Conservation (phyloP, 805 yeast species). For the Kluyveromyces lactis region DNA sequence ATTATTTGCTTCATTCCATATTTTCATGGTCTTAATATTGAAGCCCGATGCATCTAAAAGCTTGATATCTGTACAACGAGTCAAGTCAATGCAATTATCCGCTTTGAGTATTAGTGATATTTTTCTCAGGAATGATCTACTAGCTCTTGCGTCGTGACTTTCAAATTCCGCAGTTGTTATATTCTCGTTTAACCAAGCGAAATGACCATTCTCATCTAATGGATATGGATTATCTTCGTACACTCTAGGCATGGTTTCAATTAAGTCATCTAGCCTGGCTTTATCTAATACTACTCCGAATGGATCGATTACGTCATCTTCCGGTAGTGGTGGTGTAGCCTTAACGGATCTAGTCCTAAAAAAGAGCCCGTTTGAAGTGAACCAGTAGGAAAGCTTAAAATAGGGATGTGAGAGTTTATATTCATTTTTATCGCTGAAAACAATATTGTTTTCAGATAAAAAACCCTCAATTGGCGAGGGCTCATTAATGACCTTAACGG, state of each 20-base stretch:
- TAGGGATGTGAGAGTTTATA: constrained; percentile 33
- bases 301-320: constrained; percentile 13
- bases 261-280: constrained; percentile 14
- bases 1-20: constrained; percentile 17
- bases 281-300: constrained; percentile 25
- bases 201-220: constrained; percentile 40
- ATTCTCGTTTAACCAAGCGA: constrained; percentile 51
- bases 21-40: constrained; percentile 28
- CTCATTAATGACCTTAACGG: constrained; percentile 33
- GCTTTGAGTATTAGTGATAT: constrained; percentile 48
- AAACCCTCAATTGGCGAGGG: constrained; percentile 83
- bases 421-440: constrained; percentile 35
- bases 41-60: constrained; percentile 3
- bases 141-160: constrained; percentile 46
- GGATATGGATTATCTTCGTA: constrained; percentile 49
- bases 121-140: constrained; percentile 59
- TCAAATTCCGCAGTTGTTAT: constrained; percentile 34
- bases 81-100: constrained; percentile 53
- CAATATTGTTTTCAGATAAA: constrained; percentile 46
- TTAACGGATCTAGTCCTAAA: constrained; percentile 46
- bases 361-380: constrained; percentile 52
- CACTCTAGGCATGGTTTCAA: constrained; percentile 27
- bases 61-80: constrained; percentile 10
- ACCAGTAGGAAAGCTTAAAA: constrained; percentile 53
- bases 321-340: constrained; percentile 57